phyloP scores from a whole-genome alignment of 805 yeast genomes.

The Phaffomyces opuntiae region DNA sequence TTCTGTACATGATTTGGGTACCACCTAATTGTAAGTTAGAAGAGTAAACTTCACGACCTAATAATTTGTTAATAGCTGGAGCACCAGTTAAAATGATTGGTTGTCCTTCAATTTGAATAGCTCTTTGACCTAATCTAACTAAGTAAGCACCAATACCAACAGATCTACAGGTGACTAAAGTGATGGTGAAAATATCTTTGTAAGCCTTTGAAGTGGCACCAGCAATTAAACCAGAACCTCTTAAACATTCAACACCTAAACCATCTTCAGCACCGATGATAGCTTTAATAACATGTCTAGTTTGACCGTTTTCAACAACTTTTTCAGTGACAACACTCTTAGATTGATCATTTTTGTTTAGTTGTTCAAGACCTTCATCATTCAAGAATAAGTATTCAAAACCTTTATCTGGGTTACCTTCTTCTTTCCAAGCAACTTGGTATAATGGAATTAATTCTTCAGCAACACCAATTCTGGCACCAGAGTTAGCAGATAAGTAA shows the following conservation, averaged over 20 bases:
- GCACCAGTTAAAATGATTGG: slow-evolving; percentile 99
- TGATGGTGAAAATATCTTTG: slow-evolving; percentile 93
- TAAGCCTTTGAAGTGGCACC: slow-evolving; percentile 98
- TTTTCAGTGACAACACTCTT: slow-evolving; percentile 67
- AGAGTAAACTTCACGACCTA: slow-evolving; percentile 95
- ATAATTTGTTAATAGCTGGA: slow-evolving; percentile 92
- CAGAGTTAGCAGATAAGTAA: slow-evolving; percentile 95
- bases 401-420: slow-evolving; percentile 70
- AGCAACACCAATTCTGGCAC: slow-evolving; percentile 98
- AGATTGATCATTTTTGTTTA: slow-evolving; percentile 54
- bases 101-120: slow-evolving; percentile 97
- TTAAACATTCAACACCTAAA: slow-evolving; percentile 95
- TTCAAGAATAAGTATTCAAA: slow-evolving; percentile 83
- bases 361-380: slow-evolving; percentile 50
- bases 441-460: slow-evolving; percentile 87
- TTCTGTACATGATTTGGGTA: slow-evolving; percentile 96
- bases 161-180: slow-evolving; percentile 98
- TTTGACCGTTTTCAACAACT: slow-evolving; percentile 78
- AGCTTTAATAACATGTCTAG: slow-evolving; percentile 72
- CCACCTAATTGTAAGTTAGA: slow-evolving; percentile 98
- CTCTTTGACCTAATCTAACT: slow-evolving; percentile 97
- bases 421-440: slow-evolving; percentile 90
- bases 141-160: slow-evolving; percentile 99
- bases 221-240: slow-evolving; percentile 97
- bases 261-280: slow-evolving; percentile 95